Evolutionary conservation across 2,329 filamentous ascomycete genomes (phyloP).

Genomic region (Exophiala lecanii-corni): DNA sequence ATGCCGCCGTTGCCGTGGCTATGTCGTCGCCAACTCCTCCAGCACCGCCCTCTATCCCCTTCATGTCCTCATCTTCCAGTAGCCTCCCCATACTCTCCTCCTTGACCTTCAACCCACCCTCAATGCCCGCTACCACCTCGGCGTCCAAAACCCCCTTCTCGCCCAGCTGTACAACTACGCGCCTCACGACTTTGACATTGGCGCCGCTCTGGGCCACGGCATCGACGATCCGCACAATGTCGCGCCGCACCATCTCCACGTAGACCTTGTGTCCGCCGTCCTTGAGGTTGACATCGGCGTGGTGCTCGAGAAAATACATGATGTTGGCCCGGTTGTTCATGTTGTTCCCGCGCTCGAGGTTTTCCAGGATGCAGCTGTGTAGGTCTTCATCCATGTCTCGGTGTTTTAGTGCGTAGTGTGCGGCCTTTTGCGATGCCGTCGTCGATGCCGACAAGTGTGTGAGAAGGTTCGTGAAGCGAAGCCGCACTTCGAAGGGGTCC

Average conservation of each 20-base stretch:
- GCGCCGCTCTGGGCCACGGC: constrained; percentile 84
- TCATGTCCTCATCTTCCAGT: constrained; percentile 41
- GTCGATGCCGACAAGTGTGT: constrained; percentile 88
- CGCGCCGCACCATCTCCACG: constrained; percentile 88
- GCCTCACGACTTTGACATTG: constrained; percentile 87
- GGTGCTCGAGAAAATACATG: constrained; percentile 97
- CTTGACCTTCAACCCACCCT: constrained; percentile 75
- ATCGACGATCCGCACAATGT: constrained; percentile 87
- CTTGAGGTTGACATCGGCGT: constrained; percentile 78
- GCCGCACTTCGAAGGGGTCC: constrained; percentile 96
- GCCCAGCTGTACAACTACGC: constrained; percentile 68
- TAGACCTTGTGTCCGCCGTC: constrained; percentile 70
- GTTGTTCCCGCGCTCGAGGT: constrained; percentile 74
- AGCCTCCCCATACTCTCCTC: constrained; percentile 61
- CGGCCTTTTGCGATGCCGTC: constrained; percentile 83
- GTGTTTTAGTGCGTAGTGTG: constrained; percentile 90
- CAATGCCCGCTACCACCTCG: constrained; percentile 72
- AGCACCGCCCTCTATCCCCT: constrained; percentile 29
- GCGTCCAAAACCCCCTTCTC: constrained; percentile 67
- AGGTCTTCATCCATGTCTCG: constrained; percentile 94
- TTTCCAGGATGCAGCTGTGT: constrained; percentile 94
- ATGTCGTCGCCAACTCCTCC: constrained; percentile 29
- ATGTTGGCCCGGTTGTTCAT: constrained; percentile 98
- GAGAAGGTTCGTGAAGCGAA: constrained; percentile 89
- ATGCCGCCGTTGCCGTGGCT: not conserved